Evolutionary conservation across 2,329 filamentous ascomycete species (phyloP).

Genomic region (Colletotrichum echinochloae): DNA sequence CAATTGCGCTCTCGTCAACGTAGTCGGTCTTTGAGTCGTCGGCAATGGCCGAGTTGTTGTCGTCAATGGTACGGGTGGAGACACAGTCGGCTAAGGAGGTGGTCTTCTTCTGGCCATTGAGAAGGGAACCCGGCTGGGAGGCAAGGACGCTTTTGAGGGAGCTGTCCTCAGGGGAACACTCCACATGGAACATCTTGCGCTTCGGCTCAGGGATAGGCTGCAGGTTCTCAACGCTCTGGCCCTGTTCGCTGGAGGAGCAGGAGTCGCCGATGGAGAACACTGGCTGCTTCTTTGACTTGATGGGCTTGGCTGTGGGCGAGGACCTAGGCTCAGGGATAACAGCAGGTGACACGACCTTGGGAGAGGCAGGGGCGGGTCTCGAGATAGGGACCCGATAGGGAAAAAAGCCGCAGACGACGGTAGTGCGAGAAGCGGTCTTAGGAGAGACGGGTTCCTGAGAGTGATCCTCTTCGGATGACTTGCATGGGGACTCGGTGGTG

Average conservation of each 20-base stretch:
- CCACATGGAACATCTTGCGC: slow-evolving; percentile 64
- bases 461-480: slow-evolving; percentile 71
- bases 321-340: slow-evolving; percentile 73
- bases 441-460: slow-evolving; percentile 49
- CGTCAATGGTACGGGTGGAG: slow-evolving; percentile 73
- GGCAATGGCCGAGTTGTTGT: slow-evolving; percentile 60
- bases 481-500: slow-evolving; percentile 63
- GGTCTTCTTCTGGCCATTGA: slow-evolving; percentile 75
- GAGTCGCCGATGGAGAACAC: slow-evolving; percentile 82
- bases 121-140: slow-evolving; percentile 56
- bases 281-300: slow-evolving; percentile 73
- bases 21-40: slow-evolving; percentile 72
- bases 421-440: slow-evolving; percentile 67
- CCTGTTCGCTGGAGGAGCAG: slow-evolving; percentile 76
- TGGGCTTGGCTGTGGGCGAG: slow-evolving; percentile 71
- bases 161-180: slow-evolving; percentile 77
- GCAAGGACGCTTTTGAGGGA: slow-evolving; percentile 72
- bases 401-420: slow-evolving; percentile 87
- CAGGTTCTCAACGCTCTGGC: slow-evolving; percentile 61
- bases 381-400: slow-evolving; percentile 73
- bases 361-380: slow-evolving; percentile 60
- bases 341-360: slow-evolving; percentile 62
- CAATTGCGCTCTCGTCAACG: slow-evolving; percentile 85
- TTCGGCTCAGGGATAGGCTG: slow-evolving; percentile 49
- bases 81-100: slow-evolving; percentile 85